These are phyloP conservation scores for Hypericum perforatum DNA, from an alignment of 345 rosid species.

Conservation along the genomic window DNA sequence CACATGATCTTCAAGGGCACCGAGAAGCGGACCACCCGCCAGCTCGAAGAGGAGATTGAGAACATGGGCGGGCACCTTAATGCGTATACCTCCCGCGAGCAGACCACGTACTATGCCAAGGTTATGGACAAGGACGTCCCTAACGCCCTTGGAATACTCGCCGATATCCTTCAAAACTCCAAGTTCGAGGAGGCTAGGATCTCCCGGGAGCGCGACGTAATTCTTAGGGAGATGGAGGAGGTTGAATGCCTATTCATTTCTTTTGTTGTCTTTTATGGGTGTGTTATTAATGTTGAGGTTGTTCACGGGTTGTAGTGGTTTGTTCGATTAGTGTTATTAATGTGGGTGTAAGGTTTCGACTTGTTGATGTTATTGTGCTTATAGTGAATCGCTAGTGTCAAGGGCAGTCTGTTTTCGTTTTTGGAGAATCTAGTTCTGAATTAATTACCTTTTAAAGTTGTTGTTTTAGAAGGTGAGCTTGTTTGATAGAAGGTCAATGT, in stretches of 20 bases:
- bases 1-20: conserved; percentile 99
- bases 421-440: too few relatives aligned
- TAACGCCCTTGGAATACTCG: conserved; percentile 63
- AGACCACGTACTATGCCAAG: conserved; percentile 92
- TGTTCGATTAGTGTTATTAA: background rate
- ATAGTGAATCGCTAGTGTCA: too few relatives aligned
- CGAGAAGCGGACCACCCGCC: conserved; percentile 43
- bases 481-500: too few relatives aligned
- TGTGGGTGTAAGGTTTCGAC: too few relatives aligned
- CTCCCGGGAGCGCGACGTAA: conserved; percentile 25
- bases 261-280: background rate
- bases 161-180: conserved; percentile 91
- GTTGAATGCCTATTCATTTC: background rate
- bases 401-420: too few relatives aligned
- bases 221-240: conserved; percentile 31
- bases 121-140: conserved; percentile 69
- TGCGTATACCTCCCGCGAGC: conserved; percentile 91
- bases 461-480: too few relatives aligned
- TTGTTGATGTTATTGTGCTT: too few relatives aligned
- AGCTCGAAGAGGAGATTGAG: conserved; percentile 87
- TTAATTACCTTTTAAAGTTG: too few relatives aligned
- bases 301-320: background rate
- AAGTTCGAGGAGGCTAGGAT: conserved; percentile 23
- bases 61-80: conserved; percentile 94
- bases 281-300: background rate